Evolutionary conservation across 2,329 filamentous ascomycete genomes (phyloP), one percentile per base, ranked within the genome.

Genomic region (Byssoonygena ceratinophila): DNA sequence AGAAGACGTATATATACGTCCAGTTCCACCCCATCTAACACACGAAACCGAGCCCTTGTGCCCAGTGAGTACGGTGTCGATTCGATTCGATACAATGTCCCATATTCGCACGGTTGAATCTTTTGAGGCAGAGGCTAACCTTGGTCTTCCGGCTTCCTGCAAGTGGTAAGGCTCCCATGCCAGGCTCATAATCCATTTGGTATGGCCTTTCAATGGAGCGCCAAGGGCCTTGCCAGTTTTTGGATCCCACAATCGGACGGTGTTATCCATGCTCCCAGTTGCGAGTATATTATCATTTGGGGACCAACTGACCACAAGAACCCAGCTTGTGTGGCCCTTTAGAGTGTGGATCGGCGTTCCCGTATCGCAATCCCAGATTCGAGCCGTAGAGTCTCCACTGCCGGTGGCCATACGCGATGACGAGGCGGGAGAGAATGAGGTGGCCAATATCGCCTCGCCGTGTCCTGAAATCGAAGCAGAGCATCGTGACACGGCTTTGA

Each of bases 341-440:
- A 97, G 71, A 0, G 89, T 97, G 68, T 86, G 80, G 2, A 57
- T 31, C 1, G 57, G 57, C 4, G 57, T 96, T 45, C 90, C 90
- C 0, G 89, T 96, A 62, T 96, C 87, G 46, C 88, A 90, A 63
- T 98, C 90, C 88, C 88, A 96, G 71, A 97, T 84, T 53, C 91
- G 76, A 0, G 90, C 91, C 1, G 90, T 96, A 60, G 85, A 85
- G 64, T 98, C 92, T 44, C 92, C 92, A 56, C 85, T 88, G 0
- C 91, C 92, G 1, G 87, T 95, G 0, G 89, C 90, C 68, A 96
- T 78, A 54, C 83, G 78, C 9, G 82, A 81, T 23, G 86, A 91
- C 5, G 79, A 82, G 34, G 79, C 78, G 0, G 91, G 91, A 0
- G 86, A 92, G 68, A 96, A 97, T 36, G 90, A 82, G 1, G 86